Percentiles rank a stretch among this genome's conserved stretches.
Evolutionary conservation across 768 basidiomycete genomes (phyloP).

Genomic region (Lactarius hengduanensis): DNA sequence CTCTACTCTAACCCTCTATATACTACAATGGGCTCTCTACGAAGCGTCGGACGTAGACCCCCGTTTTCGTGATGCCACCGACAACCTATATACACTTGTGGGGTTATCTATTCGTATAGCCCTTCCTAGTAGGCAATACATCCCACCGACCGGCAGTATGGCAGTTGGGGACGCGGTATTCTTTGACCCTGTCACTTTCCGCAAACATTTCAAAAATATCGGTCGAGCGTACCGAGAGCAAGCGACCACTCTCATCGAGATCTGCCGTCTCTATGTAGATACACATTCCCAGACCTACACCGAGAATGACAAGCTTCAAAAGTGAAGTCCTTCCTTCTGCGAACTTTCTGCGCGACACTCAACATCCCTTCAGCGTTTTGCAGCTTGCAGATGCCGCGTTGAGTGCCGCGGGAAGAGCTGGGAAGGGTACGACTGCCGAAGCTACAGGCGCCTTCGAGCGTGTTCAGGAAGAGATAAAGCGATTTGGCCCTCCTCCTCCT

Average conservation of each 20-base stretch:
- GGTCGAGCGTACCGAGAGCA: conserved; percentile 2
- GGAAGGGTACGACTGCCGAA: neutral
- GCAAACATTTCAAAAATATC: conserved; percentile 2
- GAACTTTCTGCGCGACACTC: neutral
- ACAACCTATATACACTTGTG: neutral
- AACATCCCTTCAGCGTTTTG: neutral
- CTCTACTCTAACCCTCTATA: neutral
- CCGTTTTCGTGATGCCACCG: neutral
- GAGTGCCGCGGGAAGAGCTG: neutral
- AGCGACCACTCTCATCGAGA: neutral
- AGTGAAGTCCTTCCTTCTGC: neutral
- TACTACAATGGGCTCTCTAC: neutral
- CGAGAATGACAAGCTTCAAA: neutral
- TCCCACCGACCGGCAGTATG: neutral
- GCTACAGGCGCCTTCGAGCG: neutral
- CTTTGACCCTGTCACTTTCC: neutral
- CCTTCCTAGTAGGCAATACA: neutral
- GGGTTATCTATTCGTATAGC: neutral
- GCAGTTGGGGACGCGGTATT: neutral
- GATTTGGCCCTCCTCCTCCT: neutral
- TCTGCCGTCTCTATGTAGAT: neutral
- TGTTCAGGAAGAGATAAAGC: neutral
- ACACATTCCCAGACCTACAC: neutral
- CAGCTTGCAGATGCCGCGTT: conserved; percentile 9
- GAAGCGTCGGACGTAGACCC: neutral